A percentile compares a stretch with the other conserved stretches of the same genome.
Conservation (phyloP, 129 eudicot species). For the Ambrosia artemisiifolia region DNA sequence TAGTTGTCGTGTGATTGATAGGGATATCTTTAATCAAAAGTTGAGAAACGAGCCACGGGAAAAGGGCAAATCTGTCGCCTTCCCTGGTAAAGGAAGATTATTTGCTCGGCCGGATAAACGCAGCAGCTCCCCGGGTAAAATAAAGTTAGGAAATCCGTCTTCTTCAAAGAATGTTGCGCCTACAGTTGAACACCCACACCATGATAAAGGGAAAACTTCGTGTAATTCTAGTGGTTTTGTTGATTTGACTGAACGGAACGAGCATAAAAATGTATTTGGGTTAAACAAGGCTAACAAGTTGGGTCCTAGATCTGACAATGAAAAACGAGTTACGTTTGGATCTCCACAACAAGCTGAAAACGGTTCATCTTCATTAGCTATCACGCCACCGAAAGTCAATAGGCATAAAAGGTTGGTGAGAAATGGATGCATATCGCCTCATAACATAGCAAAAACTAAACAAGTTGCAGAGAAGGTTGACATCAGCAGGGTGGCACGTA, state of each 20-base stretch:
- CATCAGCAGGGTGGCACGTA: conserved; percentile 13
- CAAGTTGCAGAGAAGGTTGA: conserved; percentile 35
- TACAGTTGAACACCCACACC: conserved; percentile 13
- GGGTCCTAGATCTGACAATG: conserved; percentile 27
- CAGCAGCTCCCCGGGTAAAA: conserved; percentile 7
- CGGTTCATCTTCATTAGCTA: conserved; percentile 27
- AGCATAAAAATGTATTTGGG: conserved; percentile 21
- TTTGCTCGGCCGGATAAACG: conserved; percentile 21
- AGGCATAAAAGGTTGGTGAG: conserved; percentile 61
- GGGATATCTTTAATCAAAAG: conserved; percentile 23
- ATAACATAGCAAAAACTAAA: conserved; percentile 56
- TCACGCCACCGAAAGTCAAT: conserved; percentile 30
- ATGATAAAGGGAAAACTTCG: conserved; percentile 35
- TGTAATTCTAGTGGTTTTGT: conserved; percentile 29
- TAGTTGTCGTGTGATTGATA: conserved; percentile 22
- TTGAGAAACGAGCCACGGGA: conserved; percentile 31
- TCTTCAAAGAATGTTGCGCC: conserved; percentile 23
- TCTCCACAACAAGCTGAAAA: conserved; percentile 30
- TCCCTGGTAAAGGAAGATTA: conserved; percentile 28
- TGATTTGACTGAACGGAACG: conserved; percentile 41
- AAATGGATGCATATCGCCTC: conserved; percentile 79
- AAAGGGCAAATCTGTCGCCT: conserved; percentile 28
- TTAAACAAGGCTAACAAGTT: conserved; percentile 22
- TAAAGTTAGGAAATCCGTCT: conserved; percentile 23
- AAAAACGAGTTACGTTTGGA: conserved; percentile 26